phyloP scores from a whole-genome alignment of 345 rosid species.

The Dovyalis caffra region DNA sequence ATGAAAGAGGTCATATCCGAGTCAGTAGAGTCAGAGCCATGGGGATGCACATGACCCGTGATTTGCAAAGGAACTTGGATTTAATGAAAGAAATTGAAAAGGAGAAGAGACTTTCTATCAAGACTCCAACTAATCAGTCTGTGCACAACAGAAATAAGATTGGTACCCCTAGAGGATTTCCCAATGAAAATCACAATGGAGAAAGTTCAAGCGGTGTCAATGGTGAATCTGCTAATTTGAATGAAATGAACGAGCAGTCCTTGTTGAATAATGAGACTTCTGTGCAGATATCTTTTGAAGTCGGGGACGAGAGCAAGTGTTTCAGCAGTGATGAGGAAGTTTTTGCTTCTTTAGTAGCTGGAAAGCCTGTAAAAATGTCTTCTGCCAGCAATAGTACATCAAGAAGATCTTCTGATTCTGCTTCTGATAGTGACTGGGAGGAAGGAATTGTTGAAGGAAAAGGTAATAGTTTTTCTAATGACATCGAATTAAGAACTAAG shows the following conservation, averaged over 20 bases:
- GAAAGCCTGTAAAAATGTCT: conserved; percentile 40
- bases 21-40: conserved; percentile 78
- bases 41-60: conserved; percentile 96
- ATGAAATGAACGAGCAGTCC: conserved; percentile 30
- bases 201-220: conserved; percentile 30
- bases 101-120: conserved; percentile 32
- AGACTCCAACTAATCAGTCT: conserved; percentile 24
- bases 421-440: conserved; percentile 74
- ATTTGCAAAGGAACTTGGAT: conserved; percentile 90
- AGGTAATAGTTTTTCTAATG: conserved; percentile 21
- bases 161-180: conserved; percentile 27
- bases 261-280: conserved; percentile 32
- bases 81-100: conserved; percentile 81
- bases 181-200: conserved; percentile 34
- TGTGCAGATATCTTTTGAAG: conserved; percentile 76
- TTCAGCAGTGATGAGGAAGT: conserved; percentile 62
- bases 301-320: conserved; percentile 43
- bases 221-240: conserved; percentile 34
- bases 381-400: conserved; percentile 38
- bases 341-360: conserved; percentile 72
- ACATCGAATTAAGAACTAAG: conserved; percentile 30
- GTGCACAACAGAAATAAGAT: conserved; percentile 25
- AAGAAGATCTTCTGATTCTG: conserved; percentile 35
- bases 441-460: conserved; percentile 42
- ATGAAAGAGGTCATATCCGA: conserved; percentile 74